Percentiles rank a stretch among this genome's conserved stretches.
Evolutionary conservation across 352 stramenopile genomes (phyloP).

Genomic region (Phytophthora melonis): DNA sequence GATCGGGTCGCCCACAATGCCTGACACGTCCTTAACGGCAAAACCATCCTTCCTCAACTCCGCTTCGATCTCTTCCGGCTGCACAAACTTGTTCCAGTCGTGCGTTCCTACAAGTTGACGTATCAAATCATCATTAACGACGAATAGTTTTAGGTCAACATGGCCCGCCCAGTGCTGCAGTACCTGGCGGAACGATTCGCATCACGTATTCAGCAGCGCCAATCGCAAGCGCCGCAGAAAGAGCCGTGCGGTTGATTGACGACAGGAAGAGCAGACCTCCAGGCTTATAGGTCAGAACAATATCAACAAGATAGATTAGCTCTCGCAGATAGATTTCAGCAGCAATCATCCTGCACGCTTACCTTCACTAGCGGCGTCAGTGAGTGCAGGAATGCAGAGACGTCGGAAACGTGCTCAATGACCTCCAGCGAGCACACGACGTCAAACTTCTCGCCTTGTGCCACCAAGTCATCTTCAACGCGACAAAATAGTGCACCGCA

Average conservation of each 20-base stretch:
- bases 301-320: neutral
- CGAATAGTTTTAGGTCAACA: neutral
- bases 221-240: conserved; percentile 75
- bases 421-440: conserved; percentile 90
- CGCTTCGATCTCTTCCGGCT: conserved; percentile 67
- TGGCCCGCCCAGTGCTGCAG: neutral
- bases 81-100: conserved; percentile 88
- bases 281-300: conserved; percentile 42
- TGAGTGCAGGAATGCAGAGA: conserved; percentile 72
- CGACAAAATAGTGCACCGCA: neutral
- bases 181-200: conserved; percentile 72
- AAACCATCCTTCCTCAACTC: conserved; percentile 72
- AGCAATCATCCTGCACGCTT: neutral
- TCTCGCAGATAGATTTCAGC: neutral
- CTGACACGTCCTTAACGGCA: conserved; percentile 72
- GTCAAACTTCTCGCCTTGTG: conserved; percentile 76
- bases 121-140: neutral
- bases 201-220: conserved; percentile 83
- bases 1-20: conserved; percentile 83
- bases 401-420: conserved; percentile 84
- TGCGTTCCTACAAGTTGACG: conserved; percentile 60
- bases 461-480: conserved; percentile 73
- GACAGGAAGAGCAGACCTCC: conserved; percentile 86
- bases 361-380: conserved; percentile 87
- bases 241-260: conserved; percentile 83